phyloP scores from a whole-genome alignment of 768 basidiomycete species.

The Boletus subcaerulescens region DNA sequence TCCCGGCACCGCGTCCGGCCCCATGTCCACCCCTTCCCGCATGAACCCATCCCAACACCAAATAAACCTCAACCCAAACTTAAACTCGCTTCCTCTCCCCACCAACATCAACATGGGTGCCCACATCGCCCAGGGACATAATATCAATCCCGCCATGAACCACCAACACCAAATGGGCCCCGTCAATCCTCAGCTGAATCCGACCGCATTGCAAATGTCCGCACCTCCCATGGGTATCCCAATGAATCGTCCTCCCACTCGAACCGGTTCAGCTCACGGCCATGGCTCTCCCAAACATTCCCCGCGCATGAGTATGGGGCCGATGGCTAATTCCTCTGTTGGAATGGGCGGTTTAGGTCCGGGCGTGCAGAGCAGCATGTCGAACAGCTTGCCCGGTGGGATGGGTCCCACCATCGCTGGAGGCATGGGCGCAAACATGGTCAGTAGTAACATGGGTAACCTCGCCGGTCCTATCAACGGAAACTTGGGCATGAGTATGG shows the following conservation, averaged over 20 bases:
- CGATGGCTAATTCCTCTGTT: constrained; percentile 7
- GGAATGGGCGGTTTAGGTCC: constrained; percentile 12
- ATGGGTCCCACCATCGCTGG: constrained; percentile 18
- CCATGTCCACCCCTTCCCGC: constrained; percentile 11
- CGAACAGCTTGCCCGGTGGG: constrained; percentile 11
- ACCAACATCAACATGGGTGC: constrained; percentile 11
- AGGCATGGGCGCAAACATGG: constrained; percentile 10
- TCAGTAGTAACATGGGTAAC: constrained; percentile 3
- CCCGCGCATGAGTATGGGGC: constrained; percentile 20
- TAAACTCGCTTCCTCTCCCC: constrained; percentile 10
- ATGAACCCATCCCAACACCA: constrained; percentile 24
- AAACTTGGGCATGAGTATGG: constrained; percentile 9
- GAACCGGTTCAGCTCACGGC: constrained; percentile 29
- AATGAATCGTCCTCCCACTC: constrained; percentile 29
- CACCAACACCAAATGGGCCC: constrained; percentile 16
- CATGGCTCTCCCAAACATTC: constrained; percentile 30
- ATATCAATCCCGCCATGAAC: constrained; percentile 12
- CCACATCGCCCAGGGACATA: constrained; percentile 8
- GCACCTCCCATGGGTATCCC: constrained; percentile 17
- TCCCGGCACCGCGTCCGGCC: constrained; percentile 26
- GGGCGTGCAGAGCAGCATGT: constrained; percentile 14
- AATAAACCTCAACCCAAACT: constrained; percentile 22
- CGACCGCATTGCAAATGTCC: constrained; percentile 14
- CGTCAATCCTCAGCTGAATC: constrained; percentile 19
- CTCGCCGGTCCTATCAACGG: constrained; percentile 13